Base-by-base conservation (phyloP, 2,329 filamentous ascomycete species). In the Colletotrichum cereale region DNA sequence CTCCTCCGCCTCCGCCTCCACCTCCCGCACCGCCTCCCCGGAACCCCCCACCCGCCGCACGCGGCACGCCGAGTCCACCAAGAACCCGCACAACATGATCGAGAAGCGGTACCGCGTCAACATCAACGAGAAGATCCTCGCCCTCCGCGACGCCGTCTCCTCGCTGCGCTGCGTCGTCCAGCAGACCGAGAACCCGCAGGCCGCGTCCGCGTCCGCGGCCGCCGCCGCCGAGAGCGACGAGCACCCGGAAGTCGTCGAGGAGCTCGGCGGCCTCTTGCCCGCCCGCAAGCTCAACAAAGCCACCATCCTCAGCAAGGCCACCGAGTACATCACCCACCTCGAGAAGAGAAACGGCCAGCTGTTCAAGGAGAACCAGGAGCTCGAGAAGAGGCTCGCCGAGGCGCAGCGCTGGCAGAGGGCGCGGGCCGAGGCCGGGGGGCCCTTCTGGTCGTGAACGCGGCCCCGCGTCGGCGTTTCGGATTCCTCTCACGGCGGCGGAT, bases 31-130 rank as follows among this genome's bases (percentile, higher is more conserved):
- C 1, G 78, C 87, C 79, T 62, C 87, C 84, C 34, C 85, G 85
- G 78, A 77, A 34, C 78, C 76, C 60, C 76, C 78, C 3, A 75
- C 78, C 29, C 74, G 73, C 21, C 76, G 77, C 62, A 77, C 77
- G 48, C 77, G 78, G 73, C 73, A 77, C 74, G 75, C 77, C 36
- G 77, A 79, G 62, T 75, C 77, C 31, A 95, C 94, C 84, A 95
- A 95, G 84, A 92, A 92, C 40, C 92, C 93, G 11, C 93, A 96
- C 82, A 95, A 95, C 82, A 92, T 95, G 82, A 94, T 95, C 74
- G 93, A 96, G 82, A 95, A 95, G 83, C 86, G 93, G 67, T 96
- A 95, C 81, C 90, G 93, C 75, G 94, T 91, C 63, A 96, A 96
- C 77, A 85, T 96, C 69, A 95, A 95, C 79, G 92, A 95, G 78